Evolutionary conservation across 768 basidiomycete genomes (phyloP), one percentile per base, ranked within the genome.

Genomic region (Calocera viscosa): DNA sequence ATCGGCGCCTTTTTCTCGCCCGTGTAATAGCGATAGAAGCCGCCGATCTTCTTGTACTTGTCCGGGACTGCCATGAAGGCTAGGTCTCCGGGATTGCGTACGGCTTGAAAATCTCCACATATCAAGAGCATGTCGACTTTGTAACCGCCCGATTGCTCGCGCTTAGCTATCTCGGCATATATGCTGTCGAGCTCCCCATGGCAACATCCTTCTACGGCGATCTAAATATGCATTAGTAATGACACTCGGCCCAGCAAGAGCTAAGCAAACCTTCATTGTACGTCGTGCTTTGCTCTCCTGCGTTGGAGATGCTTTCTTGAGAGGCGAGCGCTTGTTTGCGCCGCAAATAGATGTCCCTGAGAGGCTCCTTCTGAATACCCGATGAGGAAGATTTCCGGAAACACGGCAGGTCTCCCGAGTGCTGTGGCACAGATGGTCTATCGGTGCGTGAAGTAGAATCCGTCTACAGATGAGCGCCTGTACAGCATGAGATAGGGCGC

Each of bases 61-160:
- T 83, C 78, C 0, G 95, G 95, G 1, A 91, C 91, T 24, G 94
- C 88, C 86, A 99, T 91, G 69, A 87, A 89, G 72, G 88, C 83
- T 47, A 96, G 80, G 77, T 99, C 95, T 66, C 84, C 79, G 67
- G 82, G 79, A 71, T 96, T 94, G 32, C 96, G 82, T 63, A 96
- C 81, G 19, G 96, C 94, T 76, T 96, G 86, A 72, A 99, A 98
- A 77, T 99, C 96, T 14, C 96, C 96, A 67, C 95, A 97, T 32
- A 97, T 87, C 41, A 99, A 82, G 16, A 99, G 82, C 1, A 94
- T 78, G 72, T 95, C 91, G 66, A 96, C 83, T 66, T 83, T 86
- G 76, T 86, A 86, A 14, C 78, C 75, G 71, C 89, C 82, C 68
- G 76, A 77, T 1, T 72, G 69, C 73, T 96, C 89, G 33, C 93